Base-by-base conservation (phyloP, 1,284 basidiomycete species). In the Pulchroboletus neoregius region DNA sequence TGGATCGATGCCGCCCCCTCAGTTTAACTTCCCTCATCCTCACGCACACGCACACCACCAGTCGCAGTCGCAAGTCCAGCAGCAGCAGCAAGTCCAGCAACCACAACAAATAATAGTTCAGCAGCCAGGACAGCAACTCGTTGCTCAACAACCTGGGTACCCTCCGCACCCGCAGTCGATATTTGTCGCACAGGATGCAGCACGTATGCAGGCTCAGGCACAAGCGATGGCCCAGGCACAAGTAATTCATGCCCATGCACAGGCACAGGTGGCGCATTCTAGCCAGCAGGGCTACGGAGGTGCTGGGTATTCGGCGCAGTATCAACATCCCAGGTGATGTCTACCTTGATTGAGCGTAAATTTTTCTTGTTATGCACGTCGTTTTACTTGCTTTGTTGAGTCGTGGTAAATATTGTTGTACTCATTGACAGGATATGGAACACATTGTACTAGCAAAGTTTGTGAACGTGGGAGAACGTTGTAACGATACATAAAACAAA, bases 1-100 rank as follows among this genome's bases (percentile, higher is more conserved):
- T 35, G 77, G 78, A 32, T 70, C 79, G 22, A 83, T 87, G 78
- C 71, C 79, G 11, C 81, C 82, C 7, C 83, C 84, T 10, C 58
- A 75, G n/a, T 87, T 82, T 62, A 81, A 79, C 58, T 86, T 78
- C 56, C 80, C 81, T 4, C 81, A 84, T 52, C 78, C 79, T 31
- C 80, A 80, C 54, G 63, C 70, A 6, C 75, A 77, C 34, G 70
- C 72, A 43, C 71, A 74, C 53, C 66, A 69, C 48, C 69, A 68
- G 28, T 66, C 71, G 37, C 72, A 69, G 48, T 66, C 68, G n/a
- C 74, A 71, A 39, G 69, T 69, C 31, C 75, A 77, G 45, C 73
- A 74, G 28, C 73, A 72, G 39, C 71, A 48, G 16, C 55, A 46
- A 42, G 16, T 49, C 5, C 58, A 68, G 54, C 72, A 61, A 50